These are phyloP conservation scores for Saccharomycopsis hybrid DNA, from an alignment of 1,139 yeast genomes.

Conservation along the genomic window DNA sequence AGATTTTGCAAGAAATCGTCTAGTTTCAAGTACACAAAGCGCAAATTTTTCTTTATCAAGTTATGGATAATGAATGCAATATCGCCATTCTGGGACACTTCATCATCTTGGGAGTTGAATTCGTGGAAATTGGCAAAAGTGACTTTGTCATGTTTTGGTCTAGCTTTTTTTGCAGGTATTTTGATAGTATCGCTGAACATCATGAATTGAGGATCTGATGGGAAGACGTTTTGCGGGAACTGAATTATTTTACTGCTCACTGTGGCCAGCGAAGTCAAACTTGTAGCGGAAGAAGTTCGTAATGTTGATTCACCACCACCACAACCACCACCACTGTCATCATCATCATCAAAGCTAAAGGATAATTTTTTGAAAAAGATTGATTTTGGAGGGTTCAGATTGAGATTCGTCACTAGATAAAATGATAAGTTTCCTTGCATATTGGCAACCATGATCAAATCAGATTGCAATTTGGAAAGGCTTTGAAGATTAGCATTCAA, in stretches of 20 bases:
- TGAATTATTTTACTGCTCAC: constrained; percentile 10
- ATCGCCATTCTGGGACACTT: constrained; percentile 26
- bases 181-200: constrained; percentile 25
- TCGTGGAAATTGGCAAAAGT: constrained; percentile 17
- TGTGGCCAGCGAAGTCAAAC: not conserved
- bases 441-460: constrained; percentile 50
- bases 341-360: constrained; percentile 8
- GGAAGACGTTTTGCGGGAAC: constrained; percentile 22
- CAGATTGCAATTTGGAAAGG: constrained; percentile 35
- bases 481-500: constrained; percentile 22
- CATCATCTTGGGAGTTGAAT: constrained; percentile 29
- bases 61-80: constrained; percentile 46
- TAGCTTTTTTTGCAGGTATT: constrained; percentile 8
- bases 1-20: constrained; percentile 21
- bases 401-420: constrained; percentile 46
- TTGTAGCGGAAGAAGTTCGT: not conserved
- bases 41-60: constrained; percentile 30
- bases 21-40: constrained; percentile 39
- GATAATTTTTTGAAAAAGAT: constrained; percentile 27
- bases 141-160: not conserved
- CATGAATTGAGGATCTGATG: constrained; percentile 27
- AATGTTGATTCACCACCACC: too few relatives aligned
- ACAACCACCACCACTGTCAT: constrained; percentile 15
- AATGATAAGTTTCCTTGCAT: constrained; percentile 39
- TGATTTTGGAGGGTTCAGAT: constrained; percentile 40